Percentiles rank a stretch among this genome's conserved stretches.
phyloP scores from a whole-genome alignment of 768 basidiomycete species.

The Phylloporus arenicola region DNA sequence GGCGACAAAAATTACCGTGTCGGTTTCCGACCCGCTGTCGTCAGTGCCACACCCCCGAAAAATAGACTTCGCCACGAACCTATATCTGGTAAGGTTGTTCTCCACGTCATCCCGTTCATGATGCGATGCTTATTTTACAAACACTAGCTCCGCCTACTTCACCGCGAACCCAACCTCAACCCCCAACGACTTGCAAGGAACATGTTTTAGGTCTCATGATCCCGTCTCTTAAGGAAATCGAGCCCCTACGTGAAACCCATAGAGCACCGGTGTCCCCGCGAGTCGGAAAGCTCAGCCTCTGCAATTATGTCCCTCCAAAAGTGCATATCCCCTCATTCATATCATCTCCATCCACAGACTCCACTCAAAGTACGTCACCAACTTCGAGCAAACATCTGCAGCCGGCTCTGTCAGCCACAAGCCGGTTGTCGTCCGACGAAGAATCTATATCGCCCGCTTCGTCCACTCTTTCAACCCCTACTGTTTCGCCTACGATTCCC shows the following conservation, averaged over 20 bases:
- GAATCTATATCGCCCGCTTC: constrained; percentile 23
- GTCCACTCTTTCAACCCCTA: constrained; percentile 25
- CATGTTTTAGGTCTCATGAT: constrained; percentile 6
- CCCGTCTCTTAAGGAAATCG: not conserved
- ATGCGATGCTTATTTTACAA: constrained; percentile 1
- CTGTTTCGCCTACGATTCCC: constrained; percentile 15
- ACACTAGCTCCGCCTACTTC: constrained; percentile 8
- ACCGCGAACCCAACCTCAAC: not conserved
- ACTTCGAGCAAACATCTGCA: not conserved
- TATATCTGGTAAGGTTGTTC: constrained; percentile 13
- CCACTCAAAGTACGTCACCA: not conserved
- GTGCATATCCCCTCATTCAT: constrained; percentile 1
- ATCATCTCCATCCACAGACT: not conserved
- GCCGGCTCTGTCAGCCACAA: not conserved
- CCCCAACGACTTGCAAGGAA: constrained; percentile 8
- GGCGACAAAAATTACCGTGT: constrained; percentile 70
- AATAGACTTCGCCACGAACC: constrained; percentile 19
- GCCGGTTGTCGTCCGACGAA: constrained; percentile 1
- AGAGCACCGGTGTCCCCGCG: not conserved
- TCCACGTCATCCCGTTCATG: not conserved
- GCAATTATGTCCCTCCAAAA: constrained; percentile 33
- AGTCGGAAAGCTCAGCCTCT: constrained; percentile 24
- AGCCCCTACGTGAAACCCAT: not conserved
- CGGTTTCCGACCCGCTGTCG: constrained; percentile 43
- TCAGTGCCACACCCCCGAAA: not conserved